A percentile compares a stretch with the other conserved stretches of the same genome.
Evolutionary conservation across 2,329 filamentous ascomycete species (phyloP).

Genomic region (Stagonosporopsis cucurbitacearum): DNA sequence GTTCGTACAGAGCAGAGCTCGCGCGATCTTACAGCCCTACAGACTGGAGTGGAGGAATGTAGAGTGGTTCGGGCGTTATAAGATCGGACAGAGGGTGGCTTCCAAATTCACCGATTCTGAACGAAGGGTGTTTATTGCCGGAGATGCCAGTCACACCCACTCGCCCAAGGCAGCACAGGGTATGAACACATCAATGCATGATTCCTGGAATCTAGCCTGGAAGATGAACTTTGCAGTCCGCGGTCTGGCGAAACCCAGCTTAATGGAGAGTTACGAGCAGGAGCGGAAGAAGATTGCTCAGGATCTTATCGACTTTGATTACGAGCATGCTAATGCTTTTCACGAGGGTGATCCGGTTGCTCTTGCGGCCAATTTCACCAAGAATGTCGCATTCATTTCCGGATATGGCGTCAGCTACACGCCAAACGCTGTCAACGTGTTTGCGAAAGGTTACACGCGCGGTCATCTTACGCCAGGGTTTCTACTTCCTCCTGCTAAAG

Average conservation of each 20-base stretch:
- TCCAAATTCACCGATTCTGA: constrained; percentile 53
- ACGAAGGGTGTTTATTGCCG: constrained; percentile 56
- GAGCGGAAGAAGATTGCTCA: constrained; percentile 54
- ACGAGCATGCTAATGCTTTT: constrained; percentile 59
- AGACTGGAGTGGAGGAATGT: constrained; percentile 53
- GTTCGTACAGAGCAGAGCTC: constrained; percentile 72
- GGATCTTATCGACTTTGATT: constrained; percentile 54
- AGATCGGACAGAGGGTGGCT: constrained; percentile 58
- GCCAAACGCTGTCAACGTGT: constrained; percentile 67
- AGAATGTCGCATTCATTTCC: constrained; percentile 75
- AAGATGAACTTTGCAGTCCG: constrained; percentile 52
- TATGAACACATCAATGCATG: constrained; percentile 56
- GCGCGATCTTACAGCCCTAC: constrained; percentile 55
- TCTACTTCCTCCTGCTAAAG: constrained; percentile 70
- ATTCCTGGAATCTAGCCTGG: constrained; percentile 54
- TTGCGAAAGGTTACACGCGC: constrained; percentile 59
- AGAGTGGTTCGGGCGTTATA: constrained; percentile 61
- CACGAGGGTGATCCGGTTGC: constrained; percentile 68
- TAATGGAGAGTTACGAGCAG: constrained; percentile 51
- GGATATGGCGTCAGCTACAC: constrained; percentile 74
- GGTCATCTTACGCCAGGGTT: constrained; percentile 50
- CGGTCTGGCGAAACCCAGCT: constrained; percentile 46
- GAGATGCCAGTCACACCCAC: constrained; percentile 55
- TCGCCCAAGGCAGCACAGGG: constrained; percentile 54
- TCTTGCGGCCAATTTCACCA: constrained; percentile 71